Percentiles rank a stretch among this genome's conserved stretches.
Evolutionary conservation across 352 stramenopile genomes (phyloP).

Genomic region (Blastocystis sp.): DNA sequence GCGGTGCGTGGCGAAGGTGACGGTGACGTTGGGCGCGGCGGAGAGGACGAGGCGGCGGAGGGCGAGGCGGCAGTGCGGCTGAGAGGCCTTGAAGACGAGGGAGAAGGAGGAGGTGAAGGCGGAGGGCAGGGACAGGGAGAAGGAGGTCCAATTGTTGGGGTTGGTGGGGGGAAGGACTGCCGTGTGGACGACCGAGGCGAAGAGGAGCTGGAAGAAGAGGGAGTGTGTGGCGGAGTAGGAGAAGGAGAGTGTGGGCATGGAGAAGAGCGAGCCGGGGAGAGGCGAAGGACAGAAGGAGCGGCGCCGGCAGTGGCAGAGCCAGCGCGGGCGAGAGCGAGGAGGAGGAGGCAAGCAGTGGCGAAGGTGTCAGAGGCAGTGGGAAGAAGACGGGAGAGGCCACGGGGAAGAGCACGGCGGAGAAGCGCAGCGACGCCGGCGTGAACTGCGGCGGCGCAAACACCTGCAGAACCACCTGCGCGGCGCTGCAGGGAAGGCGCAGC

Average conservation of each 20-base stretch:
- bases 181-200: neutral
- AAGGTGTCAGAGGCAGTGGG: neutral
- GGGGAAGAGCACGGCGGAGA: neutral
- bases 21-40: too few species aligned
- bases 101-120: neutral
- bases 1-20: neutral
- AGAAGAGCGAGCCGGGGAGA: neutral
- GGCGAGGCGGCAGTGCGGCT: neutral
- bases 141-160: neutral
- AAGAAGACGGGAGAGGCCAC: neutral
- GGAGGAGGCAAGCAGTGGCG: neutral
- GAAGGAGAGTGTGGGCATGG: neutral
- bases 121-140: neutral
- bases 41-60: neutral
- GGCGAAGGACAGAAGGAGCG: neutral
- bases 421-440: neutral
- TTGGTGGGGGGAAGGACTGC: neutral
- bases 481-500: neutral
- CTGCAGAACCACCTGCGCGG: neutral
- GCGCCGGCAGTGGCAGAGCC: neutral
- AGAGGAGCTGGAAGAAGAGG: neutral
- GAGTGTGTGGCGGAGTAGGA: neutral
- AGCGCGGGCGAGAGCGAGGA: neutral
- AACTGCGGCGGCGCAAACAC: neutral
- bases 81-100: neutral